These are phyloP conservation scores for Cryptococcus maquisensis DNA, from an alignment of 1,284 basidiomycete species.

Conservation along the genomic window DNA sequence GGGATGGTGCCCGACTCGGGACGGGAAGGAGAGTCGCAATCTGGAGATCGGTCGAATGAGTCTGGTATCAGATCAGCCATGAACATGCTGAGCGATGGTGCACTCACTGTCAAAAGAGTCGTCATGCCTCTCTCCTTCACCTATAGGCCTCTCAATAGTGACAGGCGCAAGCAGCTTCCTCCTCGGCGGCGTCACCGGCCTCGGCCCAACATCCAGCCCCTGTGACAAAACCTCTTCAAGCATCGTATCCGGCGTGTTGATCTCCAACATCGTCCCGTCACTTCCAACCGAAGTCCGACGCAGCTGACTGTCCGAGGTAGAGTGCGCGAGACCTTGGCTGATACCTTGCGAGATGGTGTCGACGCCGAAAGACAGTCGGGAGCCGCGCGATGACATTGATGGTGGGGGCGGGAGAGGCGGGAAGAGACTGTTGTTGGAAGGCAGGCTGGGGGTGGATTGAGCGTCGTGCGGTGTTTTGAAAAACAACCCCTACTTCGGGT, in stretches of 20 bases:
- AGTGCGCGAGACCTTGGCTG: neutral
- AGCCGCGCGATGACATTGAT: neutral
- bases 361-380: constrained; percentile 13
- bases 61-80: neutral
- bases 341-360: constrained; percentile 3
- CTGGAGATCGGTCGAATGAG: neutral
- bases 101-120: neutral
- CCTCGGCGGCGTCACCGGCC: neutral
- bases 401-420: neutral
- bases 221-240: neutral
- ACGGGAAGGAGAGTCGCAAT: neutral
- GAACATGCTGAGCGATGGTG: neutral
- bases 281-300: constrained; percentile 15
- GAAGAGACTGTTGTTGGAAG: neutral
- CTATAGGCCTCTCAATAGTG: neutral
- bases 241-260: constrained; percentile 21
- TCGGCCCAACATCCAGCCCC: neutral
- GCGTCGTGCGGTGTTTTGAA: constrained; percentile 38
- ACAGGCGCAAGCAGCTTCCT: constrained; percentile 8
- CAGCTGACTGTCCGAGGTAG: neutral
- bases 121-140: neutral
- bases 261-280: constrained; percentile 26
- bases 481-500: constrained; percentile 33
- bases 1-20: neutral
- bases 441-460: neutral